Conservation (phyloP, 257 asterid species). For the Mitragyna speciosa region DNA sequence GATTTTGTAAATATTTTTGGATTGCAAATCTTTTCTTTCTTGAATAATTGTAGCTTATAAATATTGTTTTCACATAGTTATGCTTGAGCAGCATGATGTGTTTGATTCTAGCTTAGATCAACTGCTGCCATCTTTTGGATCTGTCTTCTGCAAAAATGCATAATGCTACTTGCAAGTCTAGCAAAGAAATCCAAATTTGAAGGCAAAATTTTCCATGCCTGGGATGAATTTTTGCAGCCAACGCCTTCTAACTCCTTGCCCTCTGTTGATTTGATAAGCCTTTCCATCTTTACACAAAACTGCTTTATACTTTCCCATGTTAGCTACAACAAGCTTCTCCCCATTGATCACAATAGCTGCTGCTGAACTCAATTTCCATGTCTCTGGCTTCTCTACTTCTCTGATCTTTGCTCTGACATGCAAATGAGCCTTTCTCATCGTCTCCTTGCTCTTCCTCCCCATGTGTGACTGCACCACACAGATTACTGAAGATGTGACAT, state of each 20-base stretch:
- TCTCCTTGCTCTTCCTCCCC: slow-evolving; percentile 44
- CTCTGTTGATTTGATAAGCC: slow-evolving; percentile 46
- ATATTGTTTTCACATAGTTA: no score
- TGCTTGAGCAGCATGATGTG: no score
- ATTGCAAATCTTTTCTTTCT: no score
- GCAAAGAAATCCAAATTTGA: background rate
- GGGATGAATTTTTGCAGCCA: slow-evolving; percentile 43
- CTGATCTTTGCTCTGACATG: slow-evolving; percentile 34
- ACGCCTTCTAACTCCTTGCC: slow-evolving; percentile 17
- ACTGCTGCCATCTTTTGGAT: no score
- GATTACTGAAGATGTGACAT: background rate
- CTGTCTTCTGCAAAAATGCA: no score
- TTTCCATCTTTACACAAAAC: slow-evolving; percentile 58
- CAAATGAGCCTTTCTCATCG: slow-evolving; percentile 46
- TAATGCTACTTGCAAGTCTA: background rate
- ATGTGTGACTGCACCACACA: slow-evolving; percentile 33
- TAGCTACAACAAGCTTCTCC: slow-evolving; percentile 49
- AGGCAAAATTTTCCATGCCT: slow-evolving; percentile 24
- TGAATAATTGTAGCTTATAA: no score
- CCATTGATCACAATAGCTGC: slow-evolving; percentile 59
- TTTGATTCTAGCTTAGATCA: background rate
- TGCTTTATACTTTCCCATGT: slow-evolving; percentile 53
- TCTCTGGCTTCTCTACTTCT: slow-evolving; percentile 26
- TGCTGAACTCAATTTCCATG: slow-evolving; percentile 41
- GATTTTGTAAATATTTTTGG: background rate